Conservation (phyloP, 176 grass and related monocot genomes). For the Rhynchospora pubera region DNA sequence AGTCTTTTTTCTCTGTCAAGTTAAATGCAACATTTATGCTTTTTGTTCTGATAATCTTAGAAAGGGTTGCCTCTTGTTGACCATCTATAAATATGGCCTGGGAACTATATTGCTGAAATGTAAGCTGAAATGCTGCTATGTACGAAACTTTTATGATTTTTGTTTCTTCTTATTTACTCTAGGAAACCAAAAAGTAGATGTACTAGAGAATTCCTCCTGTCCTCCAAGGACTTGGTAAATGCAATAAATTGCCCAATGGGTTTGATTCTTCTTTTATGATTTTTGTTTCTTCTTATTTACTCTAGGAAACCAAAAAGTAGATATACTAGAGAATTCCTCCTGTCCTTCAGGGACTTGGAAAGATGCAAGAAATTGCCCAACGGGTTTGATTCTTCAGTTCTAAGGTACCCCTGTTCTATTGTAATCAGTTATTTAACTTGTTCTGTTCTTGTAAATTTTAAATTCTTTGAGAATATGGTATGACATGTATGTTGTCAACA, state of each 20-base stretch:
- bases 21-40: neutral
- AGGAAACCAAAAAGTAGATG: conserved; percentile 44
- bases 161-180: conserved; percentile 6
- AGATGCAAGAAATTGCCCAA: conserved; percentile 63
- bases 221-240: conserved; percentile 43
- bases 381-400: conserved; percentile 45
- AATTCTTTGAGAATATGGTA: neutral
- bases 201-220: conserved; percentile 70
- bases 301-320: conserved; percentile 32
- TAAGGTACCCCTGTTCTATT: conserved; percentile 38
- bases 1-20: neutral
- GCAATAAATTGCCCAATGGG: conserved; percentile 62
- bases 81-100: neutral
- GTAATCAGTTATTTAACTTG: neutral
- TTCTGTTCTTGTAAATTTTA: neutral
- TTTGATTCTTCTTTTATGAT: conserved; percentile 25
- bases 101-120: neutral
- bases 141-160: neutral
- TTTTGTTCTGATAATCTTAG: neutral
- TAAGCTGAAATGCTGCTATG: neutral
- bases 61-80: neutral
- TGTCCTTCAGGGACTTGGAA: conserved; percentile 51
- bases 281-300: neutral
- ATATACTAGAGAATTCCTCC: conserved; percentile 72
- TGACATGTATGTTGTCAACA: neutral